Conservation (phyloP, 2,329 filamentous ascomycete species). For the Mycosphaerelloides madeirae region DNA sequence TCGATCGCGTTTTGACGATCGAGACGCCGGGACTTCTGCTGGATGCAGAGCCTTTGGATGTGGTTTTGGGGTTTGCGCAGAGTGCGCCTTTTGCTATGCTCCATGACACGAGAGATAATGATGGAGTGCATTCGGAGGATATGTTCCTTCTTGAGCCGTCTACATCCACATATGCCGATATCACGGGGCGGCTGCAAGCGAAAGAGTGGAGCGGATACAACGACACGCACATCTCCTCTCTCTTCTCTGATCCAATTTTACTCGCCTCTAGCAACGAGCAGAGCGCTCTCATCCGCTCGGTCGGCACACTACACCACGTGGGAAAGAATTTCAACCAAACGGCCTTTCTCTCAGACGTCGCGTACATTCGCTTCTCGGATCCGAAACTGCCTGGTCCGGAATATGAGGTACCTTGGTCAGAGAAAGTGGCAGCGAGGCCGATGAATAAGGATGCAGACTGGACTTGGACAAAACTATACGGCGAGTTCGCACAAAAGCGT, state of each 20-base stretch:
- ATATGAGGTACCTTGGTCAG: conserved; percentile 44
- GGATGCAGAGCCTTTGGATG: conserved; percentile 44
- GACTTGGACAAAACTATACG: conserved; percentile 49
- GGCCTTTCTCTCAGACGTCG: conserved; percentile 38
- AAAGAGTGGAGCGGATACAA: conserved; percentile 17
- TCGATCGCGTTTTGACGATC: conserved; percentile 43
- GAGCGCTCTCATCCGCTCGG: conserved; percentile 27
- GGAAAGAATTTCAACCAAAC: conserved; percentile 41
- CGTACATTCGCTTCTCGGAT: conserved; percentile 46
- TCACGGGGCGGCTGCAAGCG: conserved; percentile 14
- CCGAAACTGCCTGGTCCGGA: conserved; percentile 48
- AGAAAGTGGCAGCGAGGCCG: conserved; percentile 40
- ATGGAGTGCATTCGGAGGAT: conserved; percentile 30
- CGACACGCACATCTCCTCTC: conserved; percentile 30
- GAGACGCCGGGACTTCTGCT: conserved; percentile 43
- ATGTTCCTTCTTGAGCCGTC: conserved; percentile 31
- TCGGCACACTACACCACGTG: conserved; percentile 28
- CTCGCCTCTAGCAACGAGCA: conserved; percentile 22
- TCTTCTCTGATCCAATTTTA: conserved; percentile 26
- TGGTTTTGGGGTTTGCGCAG: conserved; percentile 31
- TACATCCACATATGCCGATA: conserved; percentile 12
- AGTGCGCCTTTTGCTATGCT: conserved; percentile 28
- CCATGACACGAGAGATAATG: conserved; percentile 22
- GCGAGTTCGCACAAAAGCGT: conserved; percentile 45
- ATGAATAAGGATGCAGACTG: conserved; percentile 43